Evolutionary conservation across 495 filamentous ascomycete species (phyloP).

Genomic region (Xylaria scruposa): DNA sequence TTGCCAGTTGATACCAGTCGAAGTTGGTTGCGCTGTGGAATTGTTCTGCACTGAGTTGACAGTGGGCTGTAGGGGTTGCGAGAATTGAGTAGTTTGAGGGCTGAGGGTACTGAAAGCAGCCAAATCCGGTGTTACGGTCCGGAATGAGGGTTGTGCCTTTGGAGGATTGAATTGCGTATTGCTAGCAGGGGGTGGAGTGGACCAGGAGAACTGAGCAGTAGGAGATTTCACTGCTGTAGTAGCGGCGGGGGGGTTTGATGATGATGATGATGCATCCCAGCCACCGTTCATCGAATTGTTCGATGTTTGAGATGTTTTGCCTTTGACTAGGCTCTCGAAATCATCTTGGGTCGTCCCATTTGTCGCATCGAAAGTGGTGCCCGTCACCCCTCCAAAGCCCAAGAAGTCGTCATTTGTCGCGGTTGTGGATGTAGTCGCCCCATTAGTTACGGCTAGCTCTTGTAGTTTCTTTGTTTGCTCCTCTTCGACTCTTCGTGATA

Average conservation of each 20-base stretch:
- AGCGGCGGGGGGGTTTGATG: conserved; percentile 32
- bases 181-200: conserved; percentile 53
- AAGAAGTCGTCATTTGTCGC: conserved; percentile 61
- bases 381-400: conserved; percentile 59
- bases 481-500: conserved; percentile 81
- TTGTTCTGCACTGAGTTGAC: conserved; percentile 13
- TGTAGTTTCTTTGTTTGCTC: conserved; percentile 88
- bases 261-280: conserved; percentile 47
- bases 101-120: conserved; percentile 53
- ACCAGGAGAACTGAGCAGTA: conserved; percentile 63
- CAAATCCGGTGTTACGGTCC: conserved; percentile 65
- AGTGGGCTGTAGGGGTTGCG: conserved; percentile 57
- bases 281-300: conserved; percentile 49
- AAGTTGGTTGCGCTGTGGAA: conserved; percentile 25
- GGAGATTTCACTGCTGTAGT: conserved; percentile 45
- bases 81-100: conserved; percentile 60
- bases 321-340: conserved; percentile 88
- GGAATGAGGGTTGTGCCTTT: conserved; percentile 52
- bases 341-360: conserved; percentile 67
- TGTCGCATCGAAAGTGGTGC: conserved; percentile 54
- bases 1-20: conserved; percentile 45
- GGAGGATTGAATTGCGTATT: conserved; percentile 43
- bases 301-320: conserved; percentile 45
- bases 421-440: conserved; percentile 39
- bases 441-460: conserved; percentile 68